Evolutionary conservation across 495 filamentous ascomycete species (phyloP).

Genomic region (Bacidia gigantensis): DNA sequence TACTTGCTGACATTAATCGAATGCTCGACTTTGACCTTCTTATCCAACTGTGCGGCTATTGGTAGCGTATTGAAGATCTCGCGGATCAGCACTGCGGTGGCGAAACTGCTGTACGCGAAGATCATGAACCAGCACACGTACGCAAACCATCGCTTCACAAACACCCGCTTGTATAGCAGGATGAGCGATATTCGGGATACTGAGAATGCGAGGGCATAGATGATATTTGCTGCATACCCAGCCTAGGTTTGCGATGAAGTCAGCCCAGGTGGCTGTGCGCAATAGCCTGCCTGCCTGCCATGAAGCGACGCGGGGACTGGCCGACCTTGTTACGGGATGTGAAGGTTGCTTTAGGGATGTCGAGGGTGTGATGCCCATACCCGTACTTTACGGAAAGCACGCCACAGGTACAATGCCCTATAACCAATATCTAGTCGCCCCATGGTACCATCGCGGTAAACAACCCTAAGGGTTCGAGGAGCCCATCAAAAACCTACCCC

Average conservation of each 20-base stretch:
- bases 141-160: constrained; percentile 5
- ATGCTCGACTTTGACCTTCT: constrained; percentile 4
- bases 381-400: background rate
- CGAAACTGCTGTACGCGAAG: constrained; percentile 40
- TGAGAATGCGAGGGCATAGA: constrained; percentile 6
- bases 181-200: constrained; percentile 7
- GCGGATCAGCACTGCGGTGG: constrained; percentile 32
- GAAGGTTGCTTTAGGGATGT: background rate
- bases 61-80: constrained; percentile 12
- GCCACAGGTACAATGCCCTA: background rate
- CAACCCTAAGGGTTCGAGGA: background rate
- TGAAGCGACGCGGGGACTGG: background rate
- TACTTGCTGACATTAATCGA: constrained; percentile 11
- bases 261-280: background rate
- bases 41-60: constrained; percentile 21
- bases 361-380: background rate
- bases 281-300: background rate
- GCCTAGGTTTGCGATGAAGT: background rate
- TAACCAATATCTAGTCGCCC: background rate
- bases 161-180: constrained; percentile 9
- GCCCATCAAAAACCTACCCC: background rate
- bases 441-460: background rate
- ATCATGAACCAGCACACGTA: constrained; percentile 13
- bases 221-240: constrained; percentile 1
- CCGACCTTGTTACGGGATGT: background rate